Percentiles rank a stretch among this genome's conserved stretches.
phyloP scores from a whole-genome alignment of 495 filamentous ascomycete genomes.

The Talaromyces stipitatus region DNA sequence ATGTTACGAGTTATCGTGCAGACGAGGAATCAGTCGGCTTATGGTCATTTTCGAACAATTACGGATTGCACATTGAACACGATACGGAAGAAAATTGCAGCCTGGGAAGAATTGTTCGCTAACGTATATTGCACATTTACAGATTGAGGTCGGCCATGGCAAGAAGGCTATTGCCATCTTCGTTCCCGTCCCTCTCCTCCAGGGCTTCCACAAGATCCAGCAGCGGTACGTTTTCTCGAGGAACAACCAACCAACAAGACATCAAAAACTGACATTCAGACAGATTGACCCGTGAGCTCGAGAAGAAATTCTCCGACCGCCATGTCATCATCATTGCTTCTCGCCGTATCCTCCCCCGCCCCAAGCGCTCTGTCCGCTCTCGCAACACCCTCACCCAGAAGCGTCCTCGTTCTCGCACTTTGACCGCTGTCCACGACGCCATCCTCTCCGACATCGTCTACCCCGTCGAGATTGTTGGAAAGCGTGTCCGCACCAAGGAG shows the following conservation, averaged over 20 bases:
- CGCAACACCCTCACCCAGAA: constrained; percentile 94
- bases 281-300: constrained; percentile 97
- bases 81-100: neutral
- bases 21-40: neutral
- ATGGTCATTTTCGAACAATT: neutral
- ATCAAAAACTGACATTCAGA: constrained; percentile 7
- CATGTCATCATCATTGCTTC: constrained; percentile 98
- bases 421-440: constrained; percentile 95
- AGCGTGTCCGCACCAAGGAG: constrained; percentile 92
- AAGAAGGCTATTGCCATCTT: constrained; percentile 99
- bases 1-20: constrained; percentile 1
- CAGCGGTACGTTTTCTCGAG: constrained; percentile 70
- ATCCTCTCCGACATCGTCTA: constrained; percentile 95
- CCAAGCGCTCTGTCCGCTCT: constrained; percentile 90
- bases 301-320: constrained; percentile 99
- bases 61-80: neutral
- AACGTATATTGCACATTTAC: constrained; percentile 17
- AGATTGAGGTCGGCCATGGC: constrained; percentile 99
- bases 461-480: constrained; percentile 99
- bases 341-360: constrained; percentile 95
- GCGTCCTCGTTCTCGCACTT: constrained; percentile 92
- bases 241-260: neutral
- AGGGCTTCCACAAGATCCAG: constrained; percentile 95
- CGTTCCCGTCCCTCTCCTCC: constrained; percentile 95
- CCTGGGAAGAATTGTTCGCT: neutral